phyloP scores from a whole-genome alignment of 2,329 filamentous ascomycete genomes.

The Orbilia quercus region DNA sequence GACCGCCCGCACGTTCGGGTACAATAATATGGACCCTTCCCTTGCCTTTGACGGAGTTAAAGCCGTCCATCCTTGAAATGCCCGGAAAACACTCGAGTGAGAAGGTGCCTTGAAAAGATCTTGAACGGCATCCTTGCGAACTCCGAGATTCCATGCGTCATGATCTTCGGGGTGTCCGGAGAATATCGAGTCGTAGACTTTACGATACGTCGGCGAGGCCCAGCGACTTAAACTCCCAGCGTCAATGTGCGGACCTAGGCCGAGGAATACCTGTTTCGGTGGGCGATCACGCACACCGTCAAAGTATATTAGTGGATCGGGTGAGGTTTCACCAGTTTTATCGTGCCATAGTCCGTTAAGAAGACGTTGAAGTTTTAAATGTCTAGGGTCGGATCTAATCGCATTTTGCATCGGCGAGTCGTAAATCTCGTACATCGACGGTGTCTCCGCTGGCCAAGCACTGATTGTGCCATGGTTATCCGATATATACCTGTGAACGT shows the following conservation, averaged over 20 bases:
- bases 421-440: conserved; percentile 64
- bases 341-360: conserved; percentile 64
- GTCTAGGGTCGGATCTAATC: conserved; percentile 63
- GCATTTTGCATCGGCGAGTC: conserved; percentile 63
- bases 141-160: conserved; percentile 63
- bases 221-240: conserved; percentile 65
- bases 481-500: conserved; percentile 62
- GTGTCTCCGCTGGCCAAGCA: conserved; percentile 63
- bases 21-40: conserved; percentile 64
- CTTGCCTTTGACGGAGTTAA: conserved; percentile 62
- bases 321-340: conserved; percentile 57
- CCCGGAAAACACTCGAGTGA: conserved; percentile 63
- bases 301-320: conserved; percentile 64
- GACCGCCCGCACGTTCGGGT: conserved; percentile 63
- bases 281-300: conserved; percentile 64
- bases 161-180: conserved; percentile 62
- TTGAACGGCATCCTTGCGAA: conserved; percentile 62
- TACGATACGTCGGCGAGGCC: conserved; percentile 63
- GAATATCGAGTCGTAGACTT: conserved; percentile 63
- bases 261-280: conserved; percentile 63
- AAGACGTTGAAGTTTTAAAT: conserved; percentile 62
- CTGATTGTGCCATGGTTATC: conserved; percentile 61
- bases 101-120: conserved; percentile 62
- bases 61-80: conserved; percentile 65
- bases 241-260: conserved; percentile 65